Evolutionary conservation across 352 stramenopile species (phyloP), one percentile per base, ranked within the genome.

Genomic region (Pythium pyrilobum): DNA sequence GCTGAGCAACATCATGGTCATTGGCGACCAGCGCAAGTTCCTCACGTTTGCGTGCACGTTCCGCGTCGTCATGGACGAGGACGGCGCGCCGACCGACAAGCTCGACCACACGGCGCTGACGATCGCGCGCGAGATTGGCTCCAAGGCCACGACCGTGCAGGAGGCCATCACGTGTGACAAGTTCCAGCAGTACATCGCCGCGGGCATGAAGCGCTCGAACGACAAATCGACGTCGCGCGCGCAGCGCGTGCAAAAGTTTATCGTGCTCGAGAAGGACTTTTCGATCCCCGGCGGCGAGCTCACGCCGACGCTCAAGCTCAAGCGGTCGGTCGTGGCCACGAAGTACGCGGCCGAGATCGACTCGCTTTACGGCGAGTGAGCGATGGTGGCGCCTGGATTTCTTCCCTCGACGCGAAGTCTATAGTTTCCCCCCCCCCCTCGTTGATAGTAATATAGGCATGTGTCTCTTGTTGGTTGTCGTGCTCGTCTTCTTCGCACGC

Each of bases 251-350:
- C 72, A 90, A 27, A 96, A 96, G 61, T 96, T 87, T 61, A 50
- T 72, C 27, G 69, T 96, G 27, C 56, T 96, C 20, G 61, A 70
- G 11, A 64, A 67, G 23, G 85, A 96, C 49, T 97, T 98, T 60
- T 90, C 77, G 36, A 74, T 96, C n/a, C 50, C 62, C 7, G 87
- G 70, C 3, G 92, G 91, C 28, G 90, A 97, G 57, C 73, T 98
- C 7, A 98, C 92, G 32, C 90, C 93, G 4, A 98, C 93, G 38
- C 77, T 98, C 64, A 98, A 98, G 71, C 69, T 98, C 52, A 97
- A 97, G 74, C 81, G 92, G 8, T 64, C 73, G 8, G 73, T 96
- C 16, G 84, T 96, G 18, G 68, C 79, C 33, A 84, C 95, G 46
- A 93, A 96, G 68, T 96, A 97, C 70, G 65, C 41, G 0, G 69